Conservation (phyloP, 78 protist species). For the Emiliania huxleyi region DNA sequence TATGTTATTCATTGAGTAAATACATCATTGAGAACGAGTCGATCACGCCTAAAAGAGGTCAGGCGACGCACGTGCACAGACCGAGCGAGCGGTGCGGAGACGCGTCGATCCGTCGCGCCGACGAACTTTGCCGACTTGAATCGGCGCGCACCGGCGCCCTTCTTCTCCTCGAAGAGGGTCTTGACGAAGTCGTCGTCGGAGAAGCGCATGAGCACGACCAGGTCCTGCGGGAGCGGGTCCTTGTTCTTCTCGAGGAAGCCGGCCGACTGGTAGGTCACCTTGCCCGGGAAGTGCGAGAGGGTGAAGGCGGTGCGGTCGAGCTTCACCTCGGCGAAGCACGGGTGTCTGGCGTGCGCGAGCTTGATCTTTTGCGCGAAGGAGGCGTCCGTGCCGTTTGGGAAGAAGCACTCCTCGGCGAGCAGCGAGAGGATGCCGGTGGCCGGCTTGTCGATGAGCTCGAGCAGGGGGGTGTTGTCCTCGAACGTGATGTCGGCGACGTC, state of each 20-base stretch:
- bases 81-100: background rate
- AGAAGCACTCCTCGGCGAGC: slow-evolving; percentile 35
- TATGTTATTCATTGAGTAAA: no score
- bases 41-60: no score
- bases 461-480: slow-evolving; percentile 69
- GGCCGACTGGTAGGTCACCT: slow-evolving; percentile 69
- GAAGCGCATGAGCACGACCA: background rate
- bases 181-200: background rate
- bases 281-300: slow-evolving; percentile 90
- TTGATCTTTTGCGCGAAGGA: background rate
- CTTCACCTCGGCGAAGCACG: background rate
- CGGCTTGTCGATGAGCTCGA: slow-evolving; percentile 23
- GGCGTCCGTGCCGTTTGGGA: slow-evolving; percentile 30
- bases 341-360: background rate
- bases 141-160: background rate
- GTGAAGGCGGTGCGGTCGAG: background rate
- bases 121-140: background rate
- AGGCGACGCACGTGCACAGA: no score
- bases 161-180: background rate
- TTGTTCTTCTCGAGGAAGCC: slow-evolving; percentile 88
- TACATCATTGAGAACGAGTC: no score
- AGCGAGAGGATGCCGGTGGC: slow-evolving; percentile 29
- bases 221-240: slow-evolving; percentile 57
- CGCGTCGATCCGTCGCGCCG: background rate
- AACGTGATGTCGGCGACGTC: slow-evolving; percentile 53